Evolutionary conservation across 2,329 filamentous ascomycete species (phyloP).

Genomic region (Cercospora janseana): DNA sequence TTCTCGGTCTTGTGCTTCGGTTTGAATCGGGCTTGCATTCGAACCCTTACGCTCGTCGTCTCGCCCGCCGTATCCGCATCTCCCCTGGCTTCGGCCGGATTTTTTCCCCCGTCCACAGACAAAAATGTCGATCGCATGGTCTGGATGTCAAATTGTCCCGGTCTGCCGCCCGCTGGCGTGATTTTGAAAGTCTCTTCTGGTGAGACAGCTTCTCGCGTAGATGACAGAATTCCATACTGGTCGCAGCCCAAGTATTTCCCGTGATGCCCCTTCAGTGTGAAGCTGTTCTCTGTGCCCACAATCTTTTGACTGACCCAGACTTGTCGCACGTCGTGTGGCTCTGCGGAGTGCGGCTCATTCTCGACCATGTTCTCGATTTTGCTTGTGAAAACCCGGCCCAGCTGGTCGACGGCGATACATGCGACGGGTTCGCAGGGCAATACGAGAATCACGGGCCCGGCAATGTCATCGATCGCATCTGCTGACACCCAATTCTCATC

Average conservation of each 20-base stretch:
- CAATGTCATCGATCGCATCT: constrained; percentile 69
- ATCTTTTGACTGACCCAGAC: constrained; percentile 90
- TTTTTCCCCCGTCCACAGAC: constrained; percentile 50
- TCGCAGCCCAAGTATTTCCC: constrained; percentile 86
- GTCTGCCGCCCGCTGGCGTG: constrained; percentile 12
- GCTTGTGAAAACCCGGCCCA: constrained; percentile 80
- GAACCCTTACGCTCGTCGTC: constrained; percentile 71
- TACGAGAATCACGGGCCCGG: constrained; percentile 79
- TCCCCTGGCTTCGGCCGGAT: constrained; percentile 66
- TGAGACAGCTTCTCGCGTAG: constrained; percentile 76
- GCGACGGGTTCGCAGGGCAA: constrained; percentile 71
- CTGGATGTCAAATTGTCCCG: constrained; percentile 31
- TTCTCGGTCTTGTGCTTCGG: constrained; percentile 74
- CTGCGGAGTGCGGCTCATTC: constrained; percentile 74
- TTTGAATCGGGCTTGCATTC: constrained; percentile 96
- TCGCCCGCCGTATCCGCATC: constrained; percentile 68
- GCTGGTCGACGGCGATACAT: constrained; percentile 80
- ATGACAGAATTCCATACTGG: constrained; percentile 74
- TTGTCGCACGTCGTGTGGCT: constrained; percentile 92
- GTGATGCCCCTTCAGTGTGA: constrained; percentile 87
- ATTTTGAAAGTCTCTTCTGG: constrained; percentile 76
- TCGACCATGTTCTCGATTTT: constrained; percentile 86
- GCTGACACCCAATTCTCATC: constrained; percentile 93
- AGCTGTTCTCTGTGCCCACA: constrained; percentile 69
- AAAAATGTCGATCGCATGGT: constrained; percentile 66